phyloP scores from a whole-genome alignment of 306 rosid genomes.

The Gastrolobium villosum region DNA sequence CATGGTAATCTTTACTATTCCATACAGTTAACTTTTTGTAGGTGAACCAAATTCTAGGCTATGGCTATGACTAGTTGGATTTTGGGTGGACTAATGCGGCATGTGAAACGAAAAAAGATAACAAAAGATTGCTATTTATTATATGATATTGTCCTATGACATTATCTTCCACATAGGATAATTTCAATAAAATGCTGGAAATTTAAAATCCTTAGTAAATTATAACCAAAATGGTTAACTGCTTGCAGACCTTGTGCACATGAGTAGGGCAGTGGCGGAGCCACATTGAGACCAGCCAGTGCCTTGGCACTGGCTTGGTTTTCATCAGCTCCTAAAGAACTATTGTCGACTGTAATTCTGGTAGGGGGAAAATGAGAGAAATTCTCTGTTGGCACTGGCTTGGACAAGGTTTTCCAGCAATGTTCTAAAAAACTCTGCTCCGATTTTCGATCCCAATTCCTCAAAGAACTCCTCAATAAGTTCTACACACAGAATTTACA shows the following conservation, averaged over 20 bases:
- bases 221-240: constrained; percentile 27
- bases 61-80: constrained; percentile 10
- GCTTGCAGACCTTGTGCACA: too few relatives aligned
- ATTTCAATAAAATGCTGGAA: constrained; percentile 25
- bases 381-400: too few relatives aligned
- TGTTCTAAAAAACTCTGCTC: constrained; percentile 63
- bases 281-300: too few relatives aligned
- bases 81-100: background rate
- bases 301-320: too few relatives aligned
- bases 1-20: background rate
- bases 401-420: constrained; percentile 21
- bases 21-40: constrained; percentile 8
- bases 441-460: background rate
- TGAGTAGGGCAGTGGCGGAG: too few relatives aligned
- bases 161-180: background rate
- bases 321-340: too few relatives aligned
- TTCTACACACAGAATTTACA: constrained; percentile 55
- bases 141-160: background rate
- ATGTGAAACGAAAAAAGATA: constrained; percentile 12
- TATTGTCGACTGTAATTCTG: too few relatives aligned
- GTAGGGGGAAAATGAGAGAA: too few relatives aligned
- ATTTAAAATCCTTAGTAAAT: constrained; percentile 2
- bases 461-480: constrained; percentile 24
- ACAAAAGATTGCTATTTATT: constrained; percentile 11
- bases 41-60: constrained; percentile 40